A percentile compares a stretch with the other conserved stretches of the same genome.
These are phyloP conservation scores for Madurella fahalii DNA, from an alignment of 2,329 filamentous ascomycete species.

Conservation along the genomic window DNA sequence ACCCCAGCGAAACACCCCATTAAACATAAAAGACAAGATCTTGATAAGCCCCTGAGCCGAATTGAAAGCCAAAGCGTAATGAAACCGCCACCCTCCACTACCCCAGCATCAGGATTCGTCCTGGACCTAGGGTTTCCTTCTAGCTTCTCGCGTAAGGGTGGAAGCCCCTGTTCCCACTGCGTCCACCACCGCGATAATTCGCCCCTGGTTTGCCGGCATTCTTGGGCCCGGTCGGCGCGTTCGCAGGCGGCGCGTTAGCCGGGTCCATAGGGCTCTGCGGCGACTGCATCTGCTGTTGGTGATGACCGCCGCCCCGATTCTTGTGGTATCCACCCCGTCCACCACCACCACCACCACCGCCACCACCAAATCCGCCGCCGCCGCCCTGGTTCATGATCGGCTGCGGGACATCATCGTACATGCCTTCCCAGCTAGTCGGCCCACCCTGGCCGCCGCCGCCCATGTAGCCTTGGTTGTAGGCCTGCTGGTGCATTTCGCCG, in stretches of 20 bases:
- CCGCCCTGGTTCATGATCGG: constrained; percentile 55
- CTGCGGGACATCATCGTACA: constrained; percentile 95
- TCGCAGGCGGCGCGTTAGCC: constrained; percentile 63
- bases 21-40: no score
- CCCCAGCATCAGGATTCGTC: no score
- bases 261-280: constrained; percentile 44
- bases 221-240: constrained; percentile 91
- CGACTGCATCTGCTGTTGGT: constrained; percentile 31
- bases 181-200: constrained; percentile 87
- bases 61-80: no score
- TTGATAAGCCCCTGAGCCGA: no score
- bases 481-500: constrained; percentile 30
- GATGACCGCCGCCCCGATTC: constrained; percentile 30
- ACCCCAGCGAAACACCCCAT: no score
- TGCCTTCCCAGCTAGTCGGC: constrained; percentile 91
- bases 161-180: constrained; percentile 69
- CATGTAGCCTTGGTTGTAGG: constrained; percentile 21
- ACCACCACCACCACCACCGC: constrained; percentile 32
- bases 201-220: constrained; percentile 88
- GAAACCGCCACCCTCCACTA: no score
- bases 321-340: constrained; percentile 41
- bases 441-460: constrained; percentile 37
- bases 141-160: constrained; percentile 62
- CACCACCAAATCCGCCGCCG: constrained; percentile 34
- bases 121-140: background rate